Conservation (phyloP, 192 early-diverging fungal species). For the Phycomyces blakesleeanus region DNA sequence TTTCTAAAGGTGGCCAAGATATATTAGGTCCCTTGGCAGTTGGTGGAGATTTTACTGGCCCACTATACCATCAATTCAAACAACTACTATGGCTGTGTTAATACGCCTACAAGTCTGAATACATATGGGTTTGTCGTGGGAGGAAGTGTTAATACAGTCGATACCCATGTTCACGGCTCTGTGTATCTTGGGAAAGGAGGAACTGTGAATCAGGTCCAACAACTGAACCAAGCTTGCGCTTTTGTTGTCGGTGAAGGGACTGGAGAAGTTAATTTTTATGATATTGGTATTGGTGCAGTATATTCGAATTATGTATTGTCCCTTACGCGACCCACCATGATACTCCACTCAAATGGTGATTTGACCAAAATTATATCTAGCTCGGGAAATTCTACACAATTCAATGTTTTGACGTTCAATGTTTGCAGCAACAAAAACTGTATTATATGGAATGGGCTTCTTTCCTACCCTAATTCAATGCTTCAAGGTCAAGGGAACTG, state of each 20-base stretch:
- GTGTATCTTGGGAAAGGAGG: neutral
- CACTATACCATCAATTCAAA: constrained; percentile 11
- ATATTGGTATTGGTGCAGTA: neutral
- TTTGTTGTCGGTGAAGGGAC: neutral
- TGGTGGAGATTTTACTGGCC: constrained; percentile 3
- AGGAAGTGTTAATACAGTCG: neutral
- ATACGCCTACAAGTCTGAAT: neutral
- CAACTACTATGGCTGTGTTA: neutral
- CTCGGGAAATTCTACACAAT: neutral
- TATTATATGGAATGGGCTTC: neutral
- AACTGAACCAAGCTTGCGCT: neutral
- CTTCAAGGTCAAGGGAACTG: constrained; percentile 7
- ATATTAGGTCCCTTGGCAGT: constrained; percentile 10
- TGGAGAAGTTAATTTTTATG: neutral
- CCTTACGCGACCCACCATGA: neutral
- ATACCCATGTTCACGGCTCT: constrained; percentile 6
- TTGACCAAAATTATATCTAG: neutral
- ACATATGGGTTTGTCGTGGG: constrained; percentile 8
- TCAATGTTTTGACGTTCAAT: constrained; percentile 4
- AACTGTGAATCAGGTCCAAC: neutral
- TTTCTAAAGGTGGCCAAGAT: neutral
- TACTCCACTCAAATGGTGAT: neutral
- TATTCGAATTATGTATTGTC: neutral
- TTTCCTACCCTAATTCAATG: neutral
- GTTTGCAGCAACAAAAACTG: neutral